phyloP scores from a whole-genome alignment of 1,284 basidiomycete species.

The Gomphus bonarii region DNA sequence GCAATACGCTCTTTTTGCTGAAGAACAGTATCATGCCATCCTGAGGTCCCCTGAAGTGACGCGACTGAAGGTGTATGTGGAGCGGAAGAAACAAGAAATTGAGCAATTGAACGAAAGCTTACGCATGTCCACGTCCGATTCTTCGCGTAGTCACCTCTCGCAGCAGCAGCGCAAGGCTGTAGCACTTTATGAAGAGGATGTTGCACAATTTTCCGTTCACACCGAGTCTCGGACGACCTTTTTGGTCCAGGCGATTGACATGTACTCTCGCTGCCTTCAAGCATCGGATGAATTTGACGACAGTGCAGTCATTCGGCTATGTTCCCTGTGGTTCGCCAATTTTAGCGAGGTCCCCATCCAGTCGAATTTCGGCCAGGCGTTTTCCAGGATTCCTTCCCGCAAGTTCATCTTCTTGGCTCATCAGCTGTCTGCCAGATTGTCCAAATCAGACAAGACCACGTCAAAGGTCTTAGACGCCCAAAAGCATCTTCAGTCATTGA shows the following conservation, averaged over 20 bases:
- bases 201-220: conserved; percentile 49
- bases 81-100: conserved; percentile 61
- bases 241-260: conserved; percentile 65
- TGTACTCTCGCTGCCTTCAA: conserved; percentile 72
- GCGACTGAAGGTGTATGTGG: conserved; percentile 63
- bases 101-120: conserved; percentile 25
- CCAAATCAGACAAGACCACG: conserved; percentile 24
- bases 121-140: conserved; percentile 19
- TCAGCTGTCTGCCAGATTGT: conserved; percentile 84
- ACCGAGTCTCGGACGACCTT: conserved; percentile 52
- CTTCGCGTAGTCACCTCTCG: conserved; percentile 19
- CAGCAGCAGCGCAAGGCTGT: conserved; percentile 30
- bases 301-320: conserved; percentile 69
- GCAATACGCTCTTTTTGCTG: conserved; percentile 82
- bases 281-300: conserved; percentile 68
- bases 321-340: conserved; percentile 88
- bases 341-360: conserved; percentile 48
- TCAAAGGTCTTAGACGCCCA: conserved; percentile 39
- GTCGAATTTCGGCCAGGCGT: conserved; percentile 34
- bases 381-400: conserved; percentile 67
- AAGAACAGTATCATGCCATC: conserved; percentile 71
- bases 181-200: conserved; percentile 43
- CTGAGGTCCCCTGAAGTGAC: conserved; percentile 63
- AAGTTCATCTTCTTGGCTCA: conserved; percentile 89
- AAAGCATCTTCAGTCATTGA: conserved; percentile 49